phyloP scores from a whole-genome alignment of 148 eudicot genomes.

The Simmondsia chinensis region DNA sequence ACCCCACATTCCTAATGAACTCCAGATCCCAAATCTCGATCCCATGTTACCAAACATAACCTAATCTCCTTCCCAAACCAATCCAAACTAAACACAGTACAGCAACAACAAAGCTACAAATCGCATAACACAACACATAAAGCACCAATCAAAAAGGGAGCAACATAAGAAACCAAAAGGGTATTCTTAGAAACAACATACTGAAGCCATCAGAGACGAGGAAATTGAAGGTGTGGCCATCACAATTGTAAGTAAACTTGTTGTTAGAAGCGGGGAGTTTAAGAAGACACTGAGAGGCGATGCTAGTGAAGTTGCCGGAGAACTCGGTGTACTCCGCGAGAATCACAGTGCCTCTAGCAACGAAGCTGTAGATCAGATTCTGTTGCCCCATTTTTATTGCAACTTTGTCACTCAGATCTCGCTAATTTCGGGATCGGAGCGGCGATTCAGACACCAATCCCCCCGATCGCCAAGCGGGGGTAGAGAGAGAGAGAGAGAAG shows the following conservation, averaged over 20 bases:
- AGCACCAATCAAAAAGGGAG: no score
- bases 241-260: conserved; percentile 46
- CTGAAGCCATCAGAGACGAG: conserved; percentile 49
- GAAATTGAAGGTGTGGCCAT: conserved; percentile 43
- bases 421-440: background rate
- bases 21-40: no score
- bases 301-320: conserved; percentile 32
- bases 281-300: conserved; percentile 44
- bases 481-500: conserved; percentile 1
- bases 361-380: conserved; percentile 42
- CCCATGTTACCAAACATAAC: no score
- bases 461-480: background rate
- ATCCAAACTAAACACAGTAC: no score
- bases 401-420: conserved; percentile 5
- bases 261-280: conserved; percentile 44
- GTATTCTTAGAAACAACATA: no score
- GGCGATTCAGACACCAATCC: background rate
- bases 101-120: no score
- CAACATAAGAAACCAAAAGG: no score
- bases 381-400: conserved; percentile 31
- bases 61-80: no score
- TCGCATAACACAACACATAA: no score
- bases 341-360: conserved; percentile 33
- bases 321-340: conserved; percentile 43
- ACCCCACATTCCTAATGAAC: no score